A percentile compares a stretch with the other conserved stretches of the same genome.
These are phyloP conservation scores for Poa pratensis DNA, from an alignment of 176 grass and related monocot genomes.

Conservation along the genomic window DNA sequence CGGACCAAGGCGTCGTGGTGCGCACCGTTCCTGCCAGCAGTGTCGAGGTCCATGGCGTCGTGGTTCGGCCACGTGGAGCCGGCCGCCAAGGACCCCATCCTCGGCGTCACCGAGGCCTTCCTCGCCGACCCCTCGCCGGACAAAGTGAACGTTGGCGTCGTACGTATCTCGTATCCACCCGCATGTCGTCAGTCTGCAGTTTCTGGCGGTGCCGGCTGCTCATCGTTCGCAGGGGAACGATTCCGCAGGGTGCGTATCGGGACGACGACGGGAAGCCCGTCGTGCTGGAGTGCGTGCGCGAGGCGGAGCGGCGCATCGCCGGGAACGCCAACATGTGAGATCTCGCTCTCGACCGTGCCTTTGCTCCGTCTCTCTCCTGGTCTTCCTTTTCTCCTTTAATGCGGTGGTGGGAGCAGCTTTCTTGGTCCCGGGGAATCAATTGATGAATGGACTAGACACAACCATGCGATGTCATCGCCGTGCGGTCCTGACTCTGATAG, in stretches of 20 bases:
- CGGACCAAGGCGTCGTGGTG: too few relatives aligned
- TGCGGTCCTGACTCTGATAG: background rate
- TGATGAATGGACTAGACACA: constrained; percentile 2
- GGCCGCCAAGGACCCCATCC: constrained; percentile 93
- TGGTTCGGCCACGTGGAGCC: constrained; percentile 82
- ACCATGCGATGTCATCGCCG: background rate
- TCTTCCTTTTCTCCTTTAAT: background rate
- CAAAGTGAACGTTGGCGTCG: constrained; percentile 94
- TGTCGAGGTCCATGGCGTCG: constrained; percentile 61
- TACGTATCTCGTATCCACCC: constrained; percentile 4
- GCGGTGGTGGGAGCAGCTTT: constrained; percentile 1
- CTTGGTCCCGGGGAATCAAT: background rate
- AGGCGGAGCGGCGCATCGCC: constrained; percentile 81
- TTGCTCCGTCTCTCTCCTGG: background rate
- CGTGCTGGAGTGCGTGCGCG: constrained; percentile 86
- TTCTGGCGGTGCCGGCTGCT: background rate
- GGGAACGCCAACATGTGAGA: constrained; percentile 85
- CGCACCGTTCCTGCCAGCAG: background rate
- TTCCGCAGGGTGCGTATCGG: constrained; percentile 79
- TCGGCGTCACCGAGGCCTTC: constrained; percentile 96
- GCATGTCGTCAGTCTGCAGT: background rate
- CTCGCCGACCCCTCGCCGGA: constrained; percentile 80
- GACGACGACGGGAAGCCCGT: constrained; percentile 89
- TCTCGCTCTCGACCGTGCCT: background rate
- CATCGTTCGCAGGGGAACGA: background rate